These are phyloP conservation scores for Xeromyces bisporus DNA, from an alignment of 495 filamentous ascomycete genomes.

Conservation along the genomic window DNA sequence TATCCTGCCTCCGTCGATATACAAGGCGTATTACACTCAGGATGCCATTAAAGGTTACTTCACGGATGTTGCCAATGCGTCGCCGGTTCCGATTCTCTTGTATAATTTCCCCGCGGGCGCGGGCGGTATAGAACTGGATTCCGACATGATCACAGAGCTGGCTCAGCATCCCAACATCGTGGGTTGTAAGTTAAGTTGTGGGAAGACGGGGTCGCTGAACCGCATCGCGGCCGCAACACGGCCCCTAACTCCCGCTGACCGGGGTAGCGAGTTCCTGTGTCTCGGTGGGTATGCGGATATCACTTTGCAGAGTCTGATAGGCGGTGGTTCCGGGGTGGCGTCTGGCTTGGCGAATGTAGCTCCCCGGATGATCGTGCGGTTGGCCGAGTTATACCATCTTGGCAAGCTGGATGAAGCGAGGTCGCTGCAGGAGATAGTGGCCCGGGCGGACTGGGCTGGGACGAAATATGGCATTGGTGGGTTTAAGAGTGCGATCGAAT, in stretches of 20 bases:
- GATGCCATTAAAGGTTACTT: constrained; percentile 46
- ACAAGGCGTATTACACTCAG: constrained; percentile 34
- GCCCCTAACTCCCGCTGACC: constrained; percentile 17
- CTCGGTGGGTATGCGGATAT: constrained; percentile 64
- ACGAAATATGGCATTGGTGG: constrained; percentile 59
- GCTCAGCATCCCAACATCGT: constrained; percentile 58
- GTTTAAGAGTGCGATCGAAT: constrained; percentile 50
- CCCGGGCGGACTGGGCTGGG: constrained; percentile 57
- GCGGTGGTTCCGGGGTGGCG: constrained; percentile 56
- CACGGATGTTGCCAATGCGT: constrained; percentile 46
- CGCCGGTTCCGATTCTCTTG: constrained; percentile 60
- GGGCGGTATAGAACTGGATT: constrained; percentile 52
- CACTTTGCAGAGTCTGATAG: constrained; percentile 50
- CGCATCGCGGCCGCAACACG: constrained; percentile 45
- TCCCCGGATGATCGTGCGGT: constrained; percentile 45
- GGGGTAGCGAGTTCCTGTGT: constrained; percentile 40
- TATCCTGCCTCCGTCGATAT: constrained; percentile 59
- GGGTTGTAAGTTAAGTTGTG: constrained; percentile 66
- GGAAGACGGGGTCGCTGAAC: constrained; percentile 63
- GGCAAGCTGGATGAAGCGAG: constrained; percentile 45
- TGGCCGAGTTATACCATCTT: constrained; percentile 40
- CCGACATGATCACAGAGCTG: constrained; percentile 49
- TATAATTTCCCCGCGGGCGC: constrained; percentile 69
- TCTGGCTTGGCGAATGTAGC: constrained; percentile 58
- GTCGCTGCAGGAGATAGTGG: constrained; percentile 50